Evolutionary conservation across 805 yeast species (phyloP), one percentile per base, ranked within the genome.

Genomic region (Tanozyma kutaoensis): DNA sequence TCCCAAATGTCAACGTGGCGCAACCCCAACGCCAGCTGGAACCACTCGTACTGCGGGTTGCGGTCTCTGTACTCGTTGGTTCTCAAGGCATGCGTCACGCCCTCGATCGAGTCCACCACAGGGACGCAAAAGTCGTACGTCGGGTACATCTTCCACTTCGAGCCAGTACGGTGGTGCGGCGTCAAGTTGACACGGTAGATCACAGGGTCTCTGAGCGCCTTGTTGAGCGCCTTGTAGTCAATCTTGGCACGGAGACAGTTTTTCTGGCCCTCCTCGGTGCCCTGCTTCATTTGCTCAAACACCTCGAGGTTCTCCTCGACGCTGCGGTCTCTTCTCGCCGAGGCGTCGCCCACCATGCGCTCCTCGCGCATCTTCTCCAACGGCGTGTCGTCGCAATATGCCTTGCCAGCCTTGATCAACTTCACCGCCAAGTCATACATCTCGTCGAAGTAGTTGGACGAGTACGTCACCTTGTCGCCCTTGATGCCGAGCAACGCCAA

Each of bases 81-180:
- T 62, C 99, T 91, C 44, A 91, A 63, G 16, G 96, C 85, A 48
- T 91, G 99, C 16, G 93, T 73, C 42, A 91, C 91, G 53, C 91
- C 85, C 58, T 91, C 99, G 46, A 91, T 72, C 28, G 93, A 78
- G 78, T 91, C 99, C 28, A 91, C 97, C 60, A 91, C 68, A 72
- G 98, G 91, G 72, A 91, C 98, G 18, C 98, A 91, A 62, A 91
- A 91, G 53, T 91, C 99, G 51, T 91, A 91, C 14, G 99, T 91
- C 39, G 99, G 99, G 48, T 91, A 91, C 35, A 91, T 88, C 57
- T 79, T 82, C 99, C 99, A 91, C 55, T 81, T 81, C 48, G 72
- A 77, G 30, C 97, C 99, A 9, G 98, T 91, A 58, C 97, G 76
- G 56, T 88, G 93, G 56, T 91, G 98, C 19, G 85, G 72, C 10